A percentile compares a stretch with the other conserved stretches of the same genome.
phyloP scores from a whole-genome alignment of 768 basidiomycete genomes.

The Psilocybe subaeruginosa region DNA sequence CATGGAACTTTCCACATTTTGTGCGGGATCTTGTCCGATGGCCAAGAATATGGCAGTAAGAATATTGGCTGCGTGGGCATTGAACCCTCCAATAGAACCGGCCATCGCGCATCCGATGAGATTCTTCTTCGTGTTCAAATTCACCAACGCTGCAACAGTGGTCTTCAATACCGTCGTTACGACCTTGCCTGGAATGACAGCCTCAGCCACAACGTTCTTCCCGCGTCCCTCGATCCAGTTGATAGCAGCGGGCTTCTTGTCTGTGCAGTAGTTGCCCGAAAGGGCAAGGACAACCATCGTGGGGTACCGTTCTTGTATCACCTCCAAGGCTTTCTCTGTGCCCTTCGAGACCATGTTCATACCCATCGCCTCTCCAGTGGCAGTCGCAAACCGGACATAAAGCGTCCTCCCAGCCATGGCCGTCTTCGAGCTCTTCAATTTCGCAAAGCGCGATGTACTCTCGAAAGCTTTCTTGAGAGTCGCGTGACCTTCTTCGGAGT shows the following conservation, averaged over 20 bases:
- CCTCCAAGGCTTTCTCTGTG: neutral
- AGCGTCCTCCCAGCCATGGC: neutral
- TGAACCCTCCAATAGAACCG: neutral
- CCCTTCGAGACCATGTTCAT: slow-evolving; percentile 2
- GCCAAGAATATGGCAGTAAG: slow-evolving; percentile 1
- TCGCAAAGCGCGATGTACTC: neutral
- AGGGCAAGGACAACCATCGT: neutral
- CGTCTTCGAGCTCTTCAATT: neutral
- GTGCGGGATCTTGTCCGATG: neutral
- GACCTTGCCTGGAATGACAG: neutral
- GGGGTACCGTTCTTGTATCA: neutral
- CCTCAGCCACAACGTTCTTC: neutral
- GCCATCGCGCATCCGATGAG: neutral
- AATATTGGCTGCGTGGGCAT: neutral
- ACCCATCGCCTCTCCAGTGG: neutral
- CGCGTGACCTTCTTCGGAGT: neutral
- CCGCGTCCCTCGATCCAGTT: slow-evolving; percentile 1
- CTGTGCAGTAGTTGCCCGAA: neutral
- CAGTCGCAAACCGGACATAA: neutral
- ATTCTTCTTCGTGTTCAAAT: neutral
- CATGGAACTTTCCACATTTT: neutral
- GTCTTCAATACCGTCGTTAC: neutral
- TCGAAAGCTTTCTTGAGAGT: neutral
- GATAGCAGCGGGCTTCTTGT: neutral
- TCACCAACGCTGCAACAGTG: neutral